Evolutionary conservation across 306 rosid species (phyloP).

Genomic region (Glycine tomentella): DNA sequence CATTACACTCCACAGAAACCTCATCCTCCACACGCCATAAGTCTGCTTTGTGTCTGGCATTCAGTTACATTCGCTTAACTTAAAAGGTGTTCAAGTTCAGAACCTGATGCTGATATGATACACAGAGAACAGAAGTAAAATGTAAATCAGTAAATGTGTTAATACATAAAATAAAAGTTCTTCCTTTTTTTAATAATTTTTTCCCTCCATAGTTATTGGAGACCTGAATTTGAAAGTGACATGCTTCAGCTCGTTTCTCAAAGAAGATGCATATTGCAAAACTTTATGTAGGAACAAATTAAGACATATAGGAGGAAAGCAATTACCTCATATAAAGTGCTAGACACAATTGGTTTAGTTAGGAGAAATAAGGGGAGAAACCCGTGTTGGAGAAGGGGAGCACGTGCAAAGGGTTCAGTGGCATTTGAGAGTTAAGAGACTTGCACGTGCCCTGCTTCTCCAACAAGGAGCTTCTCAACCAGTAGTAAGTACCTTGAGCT

Average conservation of each 20-base stretch:
- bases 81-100: no score
- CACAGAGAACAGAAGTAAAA: neutral
- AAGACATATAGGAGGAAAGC: neutral
- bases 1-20: neutral
- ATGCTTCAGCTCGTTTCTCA: neutral
- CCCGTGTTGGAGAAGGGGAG: constrained; percentile 91
- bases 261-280: neutral
- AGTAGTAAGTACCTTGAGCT: neutral
- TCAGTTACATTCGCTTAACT: neutral
- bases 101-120: neutral
- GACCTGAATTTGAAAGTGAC: neutral
- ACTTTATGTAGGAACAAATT: neutral
- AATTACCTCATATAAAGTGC: constrained; percentile 2
- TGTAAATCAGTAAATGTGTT: neutral
- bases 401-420: constrained; percentile 68
- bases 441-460: constrained; percentile 99
- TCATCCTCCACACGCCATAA: neutral
- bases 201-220: no score
- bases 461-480: constrained; percentile 83
- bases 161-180: neutral
- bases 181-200: no score
- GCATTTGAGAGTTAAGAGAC: constrained; percentile 31
- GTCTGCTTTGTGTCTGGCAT: neutral
- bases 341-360: neutral
- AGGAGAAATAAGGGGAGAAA: constrained; percentile 48